These are phyloP conservation scores for Silybum marianum DNA, from an alignment of 129 eudicot genomes.

Conservation along the genomic window DNA sequence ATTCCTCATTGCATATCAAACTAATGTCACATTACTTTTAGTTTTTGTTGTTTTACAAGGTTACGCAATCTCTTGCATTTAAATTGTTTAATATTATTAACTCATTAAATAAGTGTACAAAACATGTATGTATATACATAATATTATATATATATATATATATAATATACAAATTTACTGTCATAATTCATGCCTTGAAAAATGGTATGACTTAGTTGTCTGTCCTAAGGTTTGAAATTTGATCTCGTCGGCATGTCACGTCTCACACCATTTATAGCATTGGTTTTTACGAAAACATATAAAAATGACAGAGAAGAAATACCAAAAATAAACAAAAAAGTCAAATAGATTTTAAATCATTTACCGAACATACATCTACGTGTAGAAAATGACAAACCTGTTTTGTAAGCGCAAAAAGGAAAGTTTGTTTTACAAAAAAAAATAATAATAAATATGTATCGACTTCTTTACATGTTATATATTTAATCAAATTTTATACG, in stretches of 20 bases:
- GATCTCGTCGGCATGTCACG: not conserved
- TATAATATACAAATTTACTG: not conserved
- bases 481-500: constrained; percentile 1
- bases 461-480: not conserved
- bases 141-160: too few relatives aligned
- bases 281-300: not conserved
- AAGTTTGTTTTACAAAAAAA: not conserved
- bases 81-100: not conserved
- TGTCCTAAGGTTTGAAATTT: not conserved
- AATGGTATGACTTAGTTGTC: not conserved
- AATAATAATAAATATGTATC: not conserved
- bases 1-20: not conserved
- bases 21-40: not conserved
- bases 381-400: not conserved
- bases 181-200: not conserved
- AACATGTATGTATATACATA: not conserved
- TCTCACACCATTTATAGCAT: not conserved
- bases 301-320: not conserved
- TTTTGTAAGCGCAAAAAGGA: not conserved
- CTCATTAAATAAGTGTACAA: not conserved
- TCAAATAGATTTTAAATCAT: not conserved
- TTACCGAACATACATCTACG: not conserved
- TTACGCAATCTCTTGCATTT: not conserved
- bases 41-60: not conserved
- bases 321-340: not conserved